Base-by-base conservation (phyloP, 2,329 filamentous ascomycete species). In the Mycosphaerella sp. region DNA sequence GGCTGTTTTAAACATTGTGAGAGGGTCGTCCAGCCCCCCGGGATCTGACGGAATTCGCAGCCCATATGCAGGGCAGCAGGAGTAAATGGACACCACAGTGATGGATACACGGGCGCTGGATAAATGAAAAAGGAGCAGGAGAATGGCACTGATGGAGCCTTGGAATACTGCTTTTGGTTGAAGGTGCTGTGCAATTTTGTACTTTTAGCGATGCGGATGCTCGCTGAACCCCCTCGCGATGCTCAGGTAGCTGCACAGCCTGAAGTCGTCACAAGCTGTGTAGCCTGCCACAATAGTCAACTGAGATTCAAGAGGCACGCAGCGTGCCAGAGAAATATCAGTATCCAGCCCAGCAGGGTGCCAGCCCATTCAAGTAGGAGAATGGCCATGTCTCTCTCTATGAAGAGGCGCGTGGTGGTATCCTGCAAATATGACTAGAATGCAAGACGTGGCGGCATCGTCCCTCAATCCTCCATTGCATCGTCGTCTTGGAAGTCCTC, bases 401-500 rank as follows among this genome's bases (percentile, higher is more conserved):
- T 36, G 41, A 9, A 21, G 21, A 14, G 41, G 32, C 17, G 45
- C 32, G 21, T 51, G 48, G 12, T 21, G 26, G 42, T 44, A 11
- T 43, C 34, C 48, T 31, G 21, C 17, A 40, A 21, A 32, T 29
- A 45, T 40, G 41, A 36, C 31, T 45, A 39, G 48, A 45, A 41
- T 32, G 45, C n/a, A 29, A 39, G 42, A 12, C 21, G 48, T 29
- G 14, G 41, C 34, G 17, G 6, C 2, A 14, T 26, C 31, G 21
- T 29, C 53, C 21, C 36, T 56, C 53, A 60, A 41, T 53, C 54
- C 55, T 57, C 58, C 60, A 62, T 62, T 7, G 52, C 58, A 44
- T 87, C 85, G 57, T 80, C 80, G 48, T 81, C 82, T 67, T 84
- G 76, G 69, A 85, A 85, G 55, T 67, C 64, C 44, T 87, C 87